Evolutionary conservation across 2,329 filamentous ascomycete genomes (phyloP).

Genomic region (Colletotrichum sansevieriae): DNA sequence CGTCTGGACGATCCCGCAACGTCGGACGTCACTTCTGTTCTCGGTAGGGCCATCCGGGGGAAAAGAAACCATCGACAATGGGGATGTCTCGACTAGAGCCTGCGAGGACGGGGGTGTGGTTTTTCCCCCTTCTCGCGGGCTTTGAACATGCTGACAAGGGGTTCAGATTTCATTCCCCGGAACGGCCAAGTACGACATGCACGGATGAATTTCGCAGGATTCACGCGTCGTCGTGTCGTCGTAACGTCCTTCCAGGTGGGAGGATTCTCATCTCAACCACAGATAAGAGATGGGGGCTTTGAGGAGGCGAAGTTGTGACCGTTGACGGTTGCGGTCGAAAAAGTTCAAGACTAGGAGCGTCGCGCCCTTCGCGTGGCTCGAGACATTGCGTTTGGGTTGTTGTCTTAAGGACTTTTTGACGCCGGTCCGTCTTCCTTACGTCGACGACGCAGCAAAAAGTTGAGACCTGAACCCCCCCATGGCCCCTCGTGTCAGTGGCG

Average conservation of each 20-base stretch:
- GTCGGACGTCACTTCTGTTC: constrained; percentile 40
- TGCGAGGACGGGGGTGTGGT: not conserved
- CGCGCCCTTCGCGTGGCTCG: constrained; percentile 33
- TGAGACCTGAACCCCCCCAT: not conserved
- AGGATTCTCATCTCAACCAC: too few relatives aligned
- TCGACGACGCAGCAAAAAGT: not conserved
- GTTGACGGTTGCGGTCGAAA: constrained; percentile 23
- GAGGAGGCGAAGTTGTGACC: constrained; percentile 9
- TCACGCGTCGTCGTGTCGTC: not conserved
- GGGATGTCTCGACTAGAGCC: constrained; percentile 21
- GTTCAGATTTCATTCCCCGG: constrained; percentile 12
- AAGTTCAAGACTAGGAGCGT: constrained; percentile 28
- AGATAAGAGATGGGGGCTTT: not conserved
- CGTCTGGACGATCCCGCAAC: constrained; percentile 33
- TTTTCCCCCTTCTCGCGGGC: constrained; percentile 11
- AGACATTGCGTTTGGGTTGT: constrained; percentile 32
- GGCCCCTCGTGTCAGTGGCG: constrained; percentile 5
- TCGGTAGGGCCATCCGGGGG: constrained; percentile 38
- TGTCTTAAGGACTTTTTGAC: not conserved
- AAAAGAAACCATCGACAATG: constrained; percentile 21
- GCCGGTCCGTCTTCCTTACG: constrained; percentile 7
- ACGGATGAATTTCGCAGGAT: constrained; percentile 1
- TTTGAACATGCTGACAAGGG: constrained; percentile 7
- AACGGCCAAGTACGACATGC: constrained; percentile 21
- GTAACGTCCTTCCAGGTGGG: too few relatives aligned